Evolutionary conservation across 345 rosid genomes (phyloP).

Genomic region (Trapa incisa): DNA sequence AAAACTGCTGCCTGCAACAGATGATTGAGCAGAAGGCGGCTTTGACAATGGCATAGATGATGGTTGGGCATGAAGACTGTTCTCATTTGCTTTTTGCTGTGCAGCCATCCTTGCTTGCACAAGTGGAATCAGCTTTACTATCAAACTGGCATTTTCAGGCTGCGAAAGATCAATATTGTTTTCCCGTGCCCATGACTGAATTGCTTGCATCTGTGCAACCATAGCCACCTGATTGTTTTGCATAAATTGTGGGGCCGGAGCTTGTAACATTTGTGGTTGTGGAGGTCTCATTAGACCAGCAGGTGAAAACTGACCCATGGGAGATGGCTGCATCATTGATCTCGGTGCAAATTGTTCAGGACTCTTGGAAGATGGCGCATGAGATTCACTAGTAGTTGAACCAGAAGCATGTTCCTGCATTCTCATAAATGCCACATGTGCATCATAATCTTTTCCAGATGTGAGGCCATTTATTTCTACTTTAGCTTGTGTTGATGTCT

Average conservation of each 20-base stretch:
- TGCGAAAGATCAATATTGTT: conserved; percentile 78
- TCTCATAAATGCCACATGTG: conserved; percentile 47
- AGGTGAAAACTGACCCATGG: conserved; percentile 45
- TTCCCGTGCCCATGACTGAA: conserved; percentile 86
- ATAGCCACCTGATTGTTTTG: conserved; percentile 54
- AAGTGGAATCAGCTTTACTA: conserved; percentile 63
- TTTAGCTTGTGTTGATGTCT: conserved; percentile 62
- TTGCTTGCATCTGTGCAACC: conserved; percentile 70
- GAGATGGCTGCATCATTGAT: conserved; percentile 34
- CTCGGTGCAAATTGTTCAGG: conserved; percentile 53
- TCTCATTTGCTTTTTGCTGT: conserved; percentile 62
- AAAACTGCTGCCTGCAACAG: conserved; percentile 51
- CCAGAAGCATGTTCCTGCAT: conserved; percentile 71
- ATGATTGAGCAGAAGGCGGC: conserved; percentile 59
- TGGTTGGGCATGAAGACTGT: conserved; percentile 34
- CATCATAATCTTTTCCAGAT: conserved; percentile 56
- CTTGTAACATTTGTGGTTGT: conserved; percentile 68
- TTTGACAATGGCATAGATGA: conserved; percentile 47
- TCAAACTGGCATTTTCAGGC: conserved; percentile 77
- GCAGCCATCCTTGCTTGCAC: conserved; percentile 80
- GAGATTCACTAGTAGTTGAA: conserved; percentile 62
- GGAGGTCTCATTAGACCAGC: conserved; percentile 47
- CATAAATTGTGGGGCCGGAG: conserved; percentile 36
- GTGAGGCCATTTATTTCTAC: conserved; percentile 49
- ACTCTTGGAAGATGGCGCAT: conserved; percentile 71